Conservation (phyloP, 768 basidiomycete species). For the Phlebiopsis flavidoalba region DNA sequence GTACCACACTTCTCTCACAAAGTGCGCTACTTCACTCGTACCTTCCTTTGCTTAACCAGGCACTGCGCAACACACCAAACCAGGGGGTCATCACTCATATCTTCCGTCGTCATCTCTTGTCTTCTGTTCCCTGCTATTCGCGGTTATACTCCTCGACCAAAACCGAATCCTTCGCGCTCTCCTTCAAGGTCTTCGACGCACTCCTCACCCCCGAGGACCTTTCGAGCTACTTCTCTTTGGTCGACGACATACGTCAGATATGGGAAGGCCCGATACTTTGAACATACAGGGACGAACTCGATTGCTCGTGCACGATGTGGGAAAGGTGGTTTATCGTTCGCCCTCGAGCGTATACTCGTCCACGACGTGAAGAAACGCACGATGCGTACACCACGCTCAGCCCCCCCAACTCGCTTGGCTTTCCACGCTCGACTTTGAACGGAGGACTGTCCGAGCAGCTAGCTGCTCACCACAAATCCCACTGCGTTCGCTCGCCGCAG, state of each 20-base stretch:
- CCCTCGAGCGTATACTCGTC: constrained; percentile 71
- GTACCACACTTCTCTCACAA: constrained; percentile 26
- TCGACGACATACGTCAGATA: constrained; percentile 62
- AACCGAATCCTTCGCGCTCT: constrained; percentile 48
- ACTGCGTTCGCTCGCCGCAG: constrained; percentile 50
- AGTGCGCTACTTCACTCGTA: not conserved
- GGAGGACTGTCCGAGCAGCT: constrained; percentile 57
- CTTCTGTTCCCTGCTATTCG: constrained; percentile 89
- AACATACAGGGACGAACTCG: constrained; percentile 65
- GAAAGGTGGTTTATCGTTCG: constrained; percentile 63
- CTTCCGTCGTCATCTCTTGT: constrained; percentile 81
- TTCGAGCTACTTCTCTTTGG: constrained; percentile 47
- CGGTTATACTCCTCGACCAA: constrained; percentile 76
- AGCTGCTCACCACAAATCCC: constrained; percentile 30
- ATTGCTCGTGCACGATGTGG: constrained; percentile 69
- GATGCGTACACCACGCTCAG: constrained; percentile 35
- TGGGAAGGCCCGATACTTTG: constrained; percentile 62
- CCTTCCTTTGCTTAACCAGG: constrained; percentile 30
- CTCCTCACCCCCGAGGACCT: constrained; percentile 50
- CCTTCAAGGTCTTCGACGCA: constrained; percentile 55
- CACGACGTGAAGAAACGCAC: constrained; percentile 42
- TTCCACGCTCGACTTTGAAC: constrained; percentile 46
- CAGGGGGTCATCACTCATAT: constrained; percentile 80
- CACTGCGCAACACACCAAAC: constrained; percentile 91
- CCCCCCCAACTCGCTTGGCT: constrained; percentile 45